phyloP scores from a whole-genome alignment of 176 grass and related monocot species.

The Otatea glauca region DNA sequence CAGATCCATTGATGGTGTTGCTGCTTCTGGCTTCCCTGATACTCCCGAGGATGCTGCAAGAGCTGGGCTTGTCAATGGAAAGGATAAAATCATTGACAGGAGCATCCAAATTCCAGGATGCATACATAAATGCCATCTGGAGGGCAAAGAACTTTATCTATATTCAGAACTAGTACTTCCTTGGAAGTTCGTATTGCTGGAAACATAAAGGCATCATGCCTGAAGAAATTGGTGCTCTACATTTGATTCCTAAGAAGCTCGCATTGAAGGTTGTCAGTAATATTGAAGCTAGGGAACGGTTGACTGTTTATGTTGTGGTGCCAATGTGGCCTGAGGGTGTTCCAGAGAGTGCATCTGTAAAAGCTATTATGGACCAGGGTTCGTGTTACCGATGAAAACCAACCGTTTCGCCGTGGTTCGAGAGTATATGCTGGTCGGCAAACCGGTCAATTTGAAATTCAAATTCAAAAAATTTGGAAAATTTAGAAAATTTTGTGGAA shows the following conservation, averaged over 20 bases:
- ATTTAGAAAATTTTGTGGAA: too few relatives aligned
- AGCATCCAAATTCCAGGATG: conserved; percentile 85
- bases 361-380: too few relatives aligned
- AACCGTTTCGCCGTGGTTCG: too few relatives aligned
- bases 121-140: conserved; percentile 76
- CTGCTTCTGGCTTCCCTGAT: conserved; percentile 81
- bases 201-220: conserved; percentile 69
- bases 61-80: conserved; percentile 78
- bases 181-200: conserved; percentile 82
- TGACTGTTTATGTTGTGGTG: conserved; percentile 84
- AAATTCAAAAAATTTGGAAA: too few relatives aligned
- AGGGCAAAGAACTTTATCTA: conserved; percentile 91
- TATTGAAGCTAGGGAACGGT: conserved; percentile 81
- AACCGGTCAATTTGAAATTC: too few relatives aligned
- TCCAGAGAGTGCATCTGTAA: conserved; percentile 87
- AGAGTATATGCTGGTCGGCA: too few relatives aligned
- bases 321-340: conserved; percentile 99
- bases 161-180: conserved; percentile 93
- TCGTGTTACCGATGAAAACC: too few relatives aligned
- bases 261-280: conserved; percentile 83
- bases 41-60: conserved; percentile 62
- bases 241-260: conserved; percentile 92
- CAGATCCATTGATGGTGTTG: conserved; percentile 86
- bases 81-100: conserved; percentile 87
- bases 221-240: conserved; percentile 82